A percentile compares a stretch with the other conserved stretches of the same genome.
These are phyloP conservation scores for Rhizophagus prolifer DNA, from an alignment of 192 early-diverging fungal genomes.

Conservation along the genomic window DNA sequence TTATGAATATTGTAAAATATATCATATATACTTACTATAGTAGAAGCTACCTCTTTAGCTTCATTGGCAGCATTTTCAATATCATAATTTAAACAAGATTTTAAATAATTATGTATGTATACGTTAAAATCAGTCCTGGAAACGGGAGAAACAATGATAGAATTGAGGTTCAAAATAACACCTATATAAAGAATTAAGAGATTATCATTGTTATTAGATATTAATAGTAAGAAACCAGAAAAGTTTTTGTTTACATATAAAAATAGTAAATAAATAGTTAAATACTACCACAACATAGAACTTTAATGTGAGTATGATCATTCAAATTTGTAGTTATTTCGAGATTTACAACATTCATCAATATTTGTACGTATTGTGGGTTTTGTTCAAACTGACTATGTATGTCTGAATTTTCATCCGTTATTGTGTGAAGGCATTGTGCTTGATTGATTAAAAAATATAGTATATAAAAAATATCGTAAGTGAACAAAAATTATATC, in stretches of 20 bases:
- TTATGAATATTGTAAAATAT: not conserved
- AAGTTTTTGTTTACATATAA: slow-evolving; percentile 30
- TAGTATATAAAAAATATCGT: not conserved
- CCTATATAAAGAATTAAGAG: slow-evolving; percentile 31
- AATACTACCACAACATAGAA: slow-evolving; percentile 59
- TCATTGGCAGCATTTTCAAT: slow-evolving; percentile 50
- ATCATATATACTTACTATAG: slow-evolving; percentile 35
- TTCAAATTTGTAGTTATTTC: not conserved
- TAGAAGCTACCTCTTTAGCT: slow-evolving; percentile 36
- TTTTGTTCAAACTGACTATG: slow-evolving; percentile 57
- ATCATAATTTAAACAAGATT: slow-evolving; percentile 46
- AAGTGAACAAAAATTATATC: not conserved
- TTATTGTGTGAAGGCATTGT: slow-evolving; percentile 81
- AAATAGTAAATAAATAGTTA: slow-evolving; percentile 31
- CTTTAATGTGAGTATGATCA: slow-evolving; percentile 61
- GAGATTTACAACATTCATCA: slow-evolving; percentile 50
- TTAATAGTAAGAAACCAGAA: slow-evolving; percentile 33
- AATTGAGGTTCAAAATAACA: slow-evolving; percentile 51
- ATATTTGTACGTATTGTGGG: slow-evolving; percentile 50
- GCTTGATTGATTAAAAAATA: slow-evolving; percentile 41
- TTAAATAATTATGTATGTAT: slow-evolving; percentile 44
- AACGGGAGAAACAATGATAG: slow-evolving; percentile 39
- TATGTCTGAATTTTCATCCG: slow-evolving; percentile 70
- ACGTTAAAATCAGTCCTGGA: slow-evolving; percentile 32
- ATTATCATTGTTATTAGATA: not conserved